Percentiles rank a stretch among this genome's conserved stretches.
Evolutionary conservation across 176 grass and related monocot genomes (phyloP).

Genomic region (Juncus effusus): DNA sequence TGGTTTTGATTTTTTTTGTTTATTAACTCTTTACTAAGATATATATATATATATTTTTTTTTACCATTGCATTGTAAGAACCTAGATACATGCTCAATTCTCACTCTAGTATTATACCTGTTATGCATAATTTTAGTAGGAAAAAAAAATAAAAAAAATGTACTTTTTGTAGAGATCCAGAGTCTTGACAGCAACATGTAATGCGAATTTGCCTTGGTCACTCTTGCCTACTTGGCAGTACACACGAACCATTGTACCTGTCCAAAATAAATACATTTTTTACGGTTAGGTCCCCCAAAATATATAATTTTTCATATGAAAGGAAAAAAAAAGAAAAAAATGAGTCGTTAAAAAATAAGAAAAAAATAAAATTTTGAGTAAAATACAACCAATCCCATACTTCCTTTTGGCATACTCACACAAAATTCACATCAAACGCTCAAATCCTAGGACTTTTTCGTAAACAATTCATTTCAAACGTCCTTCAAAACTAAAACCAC

Average conservation of each 20-base stretch:
- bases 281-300: too few species aligned
- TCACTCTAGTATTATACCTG: neutral
- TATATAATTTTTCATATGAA: too few species aligned
- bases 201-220: slow-evolving; percentile 83
- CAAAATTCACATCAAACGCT: neutral
- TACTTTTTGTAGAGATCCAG: slow-evolving; percentile 91
- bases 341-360: neutral
- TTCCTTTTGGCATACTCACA: neutral
- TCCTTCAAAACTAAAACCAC: neutral
- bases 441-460: neutral
- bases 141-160: slow-evolving; percentile 24
- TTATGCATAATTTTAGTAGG: slow-evolving; percentile 7
- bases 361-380: neutral
- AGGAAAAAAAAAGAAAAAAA: slow-evolving; percentile 1
- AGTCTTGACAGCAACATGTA: slow-evolving; percentile 93
- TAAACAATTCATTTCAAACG: neutral
- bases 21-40: too few species aligned
- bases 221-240: slow-evolving; percentile 93
- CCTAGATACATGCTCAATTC: neutral
- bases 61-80: too few species aligned
- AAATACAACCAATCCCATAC: slow-evolving; percentile 1
- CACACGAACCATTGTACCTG: slow-evolving; percentile 76
- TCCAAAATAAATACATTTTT: too few species aligned
- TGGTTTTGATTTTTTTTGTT: too few species aligned
- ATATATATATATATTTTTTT: too few species aligned